Evolutionary conservation across 495 filamentous ascomycete genomes (phyloP).

Genomic region (Durotheca rogersii): DNA sequence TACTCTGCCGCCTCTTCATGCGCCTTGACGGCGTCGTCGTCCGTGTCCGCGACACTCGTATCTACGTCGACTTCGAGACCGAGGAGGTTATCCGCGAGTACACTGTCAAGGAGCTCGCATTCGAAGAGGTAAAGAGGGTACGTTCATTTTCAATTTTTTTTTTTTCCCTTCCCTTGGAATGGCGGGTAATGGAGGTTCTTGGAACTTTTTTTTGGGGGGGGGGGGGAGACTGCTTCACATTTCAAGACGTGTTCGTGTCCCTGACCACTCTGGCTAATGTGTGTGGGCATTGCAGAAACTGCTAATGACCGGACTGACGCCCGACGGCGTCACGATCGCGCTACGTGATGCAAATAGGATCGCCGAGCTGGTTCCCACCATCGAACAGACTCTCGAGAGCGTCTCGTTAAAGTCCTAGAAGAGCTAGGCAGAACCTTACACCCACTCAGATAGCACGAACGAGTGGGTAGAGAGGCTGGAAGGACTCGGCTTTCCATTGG

Average conservation of each 20-base stretch:
- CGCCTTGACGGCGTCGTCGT: constrained; percentile 86
- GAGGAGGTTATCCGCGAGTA: constrained; percentile 87
- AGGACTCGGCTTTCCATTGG: too few species aligned
- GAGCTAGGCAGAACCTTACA: too few species aligned
- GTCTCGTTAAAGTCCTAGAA: constrained; percentile 37
- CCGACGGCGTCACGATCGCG: constrained; percentile 71
- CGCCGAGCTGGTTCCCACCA: constrained; percentile 67
- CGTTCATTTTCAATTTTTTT: not conserved
- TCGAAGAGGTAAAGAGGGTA: constrained; percentile 75
- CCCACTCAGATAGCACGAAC: too few species aligned
- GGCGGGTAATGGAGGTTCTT: too few species aligned
- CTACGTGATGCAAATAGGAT: constrained; percentile 83
- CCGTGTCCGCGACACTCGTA: constrained; percentile 81
- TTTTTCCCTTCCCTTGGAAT: not conserved
- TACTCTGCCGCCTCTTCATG: constrained; percentile 90
- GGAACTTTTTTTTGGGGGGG: too few species aligned
- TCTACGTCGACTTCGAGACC: constrained; percentile 87
- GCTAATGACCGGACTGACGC: constrained; percentile 56
- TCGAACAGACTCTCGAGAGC: constrained; percentile 56
- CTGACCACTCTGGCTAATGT: constrained; percentile 10
- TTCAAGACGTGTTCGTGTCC: too few species aligned
- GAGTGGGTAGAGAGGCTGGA: too few species aligned
- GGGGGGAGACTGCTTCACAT: too few species aligned
- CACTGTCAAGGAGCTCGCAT: constrained; percentile 74
- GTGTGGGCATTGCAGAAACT: constrained; percentile 56